These are phyloP conservation scores for Candida hispaniensis DNA, from an alignment of 805 yeast genomes.

Conservation along the genomic window DNA sequence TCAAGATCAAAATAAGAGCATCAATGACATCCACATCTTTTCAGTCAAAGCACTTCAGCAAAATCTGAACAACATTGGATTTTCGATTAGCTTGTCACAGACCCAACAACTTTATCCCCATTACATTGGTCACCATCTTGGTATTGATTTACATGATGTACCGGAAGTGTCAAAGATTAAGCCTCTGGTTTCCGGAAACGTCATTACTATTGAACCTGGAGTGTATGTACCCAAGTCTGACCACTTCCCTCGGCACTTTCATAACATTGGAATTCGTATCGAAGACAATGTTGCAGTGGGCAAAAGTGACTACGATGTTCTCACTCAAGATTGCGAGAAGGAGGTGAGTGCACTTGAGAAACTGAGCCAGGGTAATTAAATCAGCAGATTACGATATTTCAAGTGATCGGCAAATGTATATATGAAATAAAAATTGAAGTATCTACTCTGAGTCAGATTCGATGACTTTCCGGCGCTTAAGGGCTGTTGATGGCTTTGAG, in stretches of 20 bases:
- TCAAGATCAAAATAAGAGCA: constrained; percentile 39
- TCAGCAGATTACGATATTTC: too few species aligned
- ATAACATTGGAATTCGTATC: constrained; percentile 85
- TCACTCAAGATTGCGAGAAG: constrained; percentile 78
- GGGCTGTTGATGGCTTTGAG: too few species aligned
- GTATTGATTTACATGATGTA: constrained; percentile 57
- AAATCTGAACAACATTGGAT: constrained; percentile 67
- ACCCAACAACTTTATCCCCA: constrained; percentile 67
- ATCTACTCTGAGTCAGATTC: neutral
- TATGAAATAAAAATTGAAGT: too few species aligned
- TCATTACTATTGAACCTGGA: constrained; percentile 93
- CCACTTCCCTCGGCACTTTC: constrained; percentile 64
- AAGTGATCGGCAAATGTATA: too few species aligned
- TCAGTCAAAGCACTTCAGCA: constrained; percentile 49
- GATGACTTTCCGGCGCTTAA: too few species aligned
- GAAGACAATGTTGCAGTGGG: constrained; percentile 93
- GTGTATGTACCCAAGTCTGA: constrained; percentile 70
- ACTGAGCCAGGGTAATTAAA: constrained; percentile 7
- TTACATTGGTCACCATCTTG: constrained; percentile 90
- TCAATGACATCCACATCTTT: constrained; percentile 65
- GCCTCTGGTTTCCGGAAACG: constrained; percentile 56
- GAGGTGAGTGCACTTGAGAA: constrained; percentile 71
- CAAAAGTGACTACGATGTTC: constrained; percentile 39
- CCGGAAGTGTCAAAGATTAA: constrained; percentile 38
- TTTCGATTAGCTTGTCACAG: constrained; percentile 29